Evolutionary conservation across 768 basidiomycete species (phyloP), one percentile per base, ranked within the genome.

Genomic region (Lyophyllum shimeji): DNA sequence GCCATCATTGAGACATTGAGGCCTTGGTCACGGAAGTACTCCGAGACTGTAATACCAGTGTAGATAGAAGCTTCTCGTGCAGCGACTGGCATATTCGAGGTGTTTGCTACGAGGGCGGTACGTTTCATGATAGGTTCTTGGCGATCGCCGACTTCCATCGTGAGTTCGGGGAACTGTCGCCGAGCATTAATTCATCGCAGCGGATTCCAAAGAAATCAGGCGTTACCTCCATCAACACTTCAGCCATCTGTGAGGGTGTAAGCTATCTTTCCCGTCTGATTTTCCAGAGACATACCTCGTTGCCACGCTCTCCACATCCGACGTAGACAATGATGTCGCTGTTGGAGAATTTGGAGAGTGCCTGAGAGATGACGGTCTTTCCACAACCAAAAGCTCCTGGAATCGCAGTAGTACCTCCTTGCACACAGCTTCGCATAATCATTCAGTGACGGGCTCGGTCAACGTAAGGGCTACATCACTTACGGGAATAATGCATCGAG

Each of bases 71-170:
- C 97, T 74, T 99, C 97, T 62, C 97, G 93, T 43, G 97, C 97
- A 43, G 97, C 97, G 64, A 99, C 97, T 63, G 97, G 97, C 97
- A 99, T 99, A 78, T 98, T 98, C 47, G 97, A 99, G 2, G 97
- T 99, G 71, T 99, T 99, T 62, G 97, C 97, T 58, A 99, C 95
- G 21, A 99, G 85, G 13, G 95, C 93, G 0, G 97, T 99, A 57
- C 97, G 95, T 76, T 99, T 99, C 97, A 99, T 99, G 80, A 99
- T 98, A 31, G 97, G 97, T 71, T 99, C 97, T 82, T 95, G 87
- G 49, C 94, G 93, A 61, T 90, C 86, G 21, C 83, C 88, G 52
- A 96, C 77, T 49, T 97, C 94, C 88, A 98, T 91, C 1, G 90
- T 93, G 27, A 99, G 79, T 72, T 93, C 77, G 44, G 97, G 97